A percentile compares a stretch with the other conserved stretches of the same genome.
Conservation (phyloP, 1,284 basidiomycete genomes). For the Trametes hirsuta region DNA sequence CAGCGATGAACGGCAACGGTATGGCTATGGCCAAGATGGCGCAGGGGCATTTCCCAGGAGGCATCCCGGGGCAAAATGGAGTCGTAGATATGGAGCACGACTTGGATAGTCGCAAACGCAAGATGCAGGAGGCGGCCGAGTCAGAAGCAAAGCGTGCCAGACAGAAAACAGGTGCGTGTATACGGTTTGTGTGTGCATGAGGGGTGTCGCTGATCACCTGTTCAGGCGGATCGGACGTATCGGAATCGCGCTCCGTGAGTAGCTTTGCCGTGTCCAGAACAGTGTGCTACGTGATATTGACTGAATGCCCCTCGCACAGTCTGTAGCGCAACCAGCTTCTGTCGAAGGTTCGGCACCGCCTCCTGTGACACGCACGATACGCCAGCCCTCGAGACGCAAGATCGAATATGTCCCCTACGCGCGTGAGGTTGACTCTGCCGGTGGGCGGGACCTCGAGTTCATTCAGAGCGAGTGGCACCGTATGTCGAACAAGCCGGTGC, state of each 20-base stretch:
- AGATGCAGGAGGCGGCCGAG: conserved; percentile 63
- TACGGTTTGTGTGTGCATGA: not conserved
- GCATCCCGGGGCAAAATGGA: conserved; percentile 13
- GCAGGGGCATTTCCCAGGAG: conserved; percentile 11
- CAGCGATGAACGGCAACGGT: conserved; percentile 20
- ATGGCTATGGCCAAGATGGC: conserved; percentile 13
- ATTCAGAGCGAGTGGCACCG: conserved; percentile 68
- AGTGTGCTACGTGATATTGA: not conserved
- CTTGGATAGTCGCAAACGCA: conserved; percentile 65
- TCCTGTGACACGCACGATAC: conserved; percentile 26
- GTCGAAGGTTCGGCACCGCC: conserved; percentile 13
- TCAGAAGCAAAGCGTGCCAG: conserved; percentile 66
- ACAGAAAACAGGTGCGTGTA: conserved; percentile 64
- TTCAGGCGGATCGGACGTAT: conserved; percentile 27
- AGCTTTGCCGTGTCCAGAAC: conserved; percentile 1
- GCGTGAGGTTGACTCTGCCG: conserved; percentile 77
- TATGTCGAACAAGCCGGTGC: conserved; percentile 55
- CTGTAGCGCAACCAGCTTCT: conserved; percentile 22
- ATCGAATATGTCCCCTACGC: conserved; percentile 90
- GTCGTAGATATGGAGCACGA: conserved; percentile 44
- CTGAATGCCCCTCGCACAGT: conserved; percentile 13
- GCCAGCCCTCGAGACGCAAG: conserved; percentile 61
- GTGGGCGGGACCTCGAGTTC: conserved; percentile 82
- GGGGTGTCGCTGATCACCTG: conserved; percentile 8
- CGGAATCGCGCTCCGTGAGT: conserved; percentile 35